These are phyloP conservation scores for Neurospora sp. DNA, from an alignment of 495 filamentous ascomycete genomes.

Conservation along the genomic window DNA sequence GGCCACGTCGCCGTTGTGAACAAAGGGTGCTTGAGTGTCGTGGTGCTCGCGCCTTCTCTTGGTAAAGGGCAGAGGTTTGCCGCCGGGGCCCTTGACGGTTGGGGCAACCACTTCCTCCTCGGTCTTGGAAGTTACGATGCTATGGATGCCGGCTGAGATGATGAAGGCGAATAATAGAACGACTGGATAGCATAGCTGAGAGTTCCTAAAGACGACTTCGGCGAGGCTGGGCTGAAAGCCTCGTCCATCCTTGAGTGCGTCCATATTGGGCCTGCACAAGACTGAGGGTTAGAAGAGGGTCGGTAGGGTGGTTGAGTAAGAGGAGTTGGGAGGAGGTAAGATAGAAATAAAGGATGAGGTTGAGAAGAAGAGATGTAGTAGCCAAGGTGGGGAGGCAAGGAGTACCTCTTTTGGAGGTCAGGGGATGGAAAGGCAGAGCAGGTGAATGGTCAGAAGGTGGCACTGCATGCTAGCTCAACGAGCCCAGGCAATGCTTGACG, in stretches of 20 bases:
- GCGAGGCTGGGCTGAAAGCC: conserved; percentile 17
- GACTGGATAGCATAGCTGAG: conserved; percentile 34
- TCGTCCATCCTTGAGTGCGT: conserved; percentile 6
- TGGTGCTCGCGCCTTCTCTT: conserved; percentile 33
- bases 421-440: background rate
- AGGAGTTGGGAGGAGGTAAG: background rate
- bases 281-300: background rate
- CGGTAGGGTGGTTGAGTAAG: background rate
- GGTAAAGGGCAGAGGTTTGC: conserved; percentile 64
- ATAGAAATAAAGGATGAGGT: background rate
- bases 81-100: conserved; percentile 55
- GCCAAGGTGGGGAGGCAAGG: background rate
- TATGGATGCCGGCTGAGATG: conserved; percentile 31
- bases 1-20: conserved; percentile 43
- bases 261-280: conserved; percentile 19
- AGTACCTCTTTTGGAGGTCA: background rate
- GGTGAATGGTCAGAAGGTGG: background rate
- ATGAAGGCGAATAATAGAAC: conserved; percentile 35
- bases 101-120: conserved; percentile 31
- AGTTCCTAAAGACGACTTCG: conserved; percentile 24
- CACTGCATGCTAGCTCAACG: conserved; percentile 7
- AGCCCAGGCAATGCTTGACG: background rate
- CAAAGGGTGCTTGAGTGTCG: conserved; percentile 20
- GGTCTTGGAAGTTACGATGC: conserved; percentile 33
- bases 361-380: background rate